These are phyloP conservation scores for Kockovaella imperatae DNA, from an alignment of 768 basidiomycete genomes.

Conservation along the genomic window DNA sequence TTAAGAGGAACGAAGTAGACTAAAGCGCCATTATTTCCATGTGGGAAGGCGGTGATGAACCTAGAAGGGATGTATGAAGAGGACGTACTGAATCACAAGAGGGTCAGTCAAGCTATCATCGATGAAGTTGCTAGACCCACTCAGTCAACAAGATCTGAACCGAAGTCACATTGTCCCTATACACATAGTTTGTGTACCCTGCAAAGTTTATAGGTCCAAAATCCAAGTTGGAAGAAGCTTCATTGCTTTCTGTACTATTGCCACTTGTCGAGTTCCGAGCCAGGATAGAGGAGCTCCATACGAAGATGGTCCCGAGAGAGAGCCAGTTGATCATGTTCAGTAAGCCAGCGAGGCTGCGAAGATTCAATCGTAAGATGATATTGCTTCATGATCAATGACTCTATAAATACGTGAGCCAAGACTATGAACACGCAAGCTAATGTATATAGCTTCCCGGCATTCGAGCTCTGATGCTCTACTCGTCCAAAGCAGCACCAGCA, in stretches of 20 bases:
- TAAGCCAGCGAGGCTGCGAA: too few relatives aligned
- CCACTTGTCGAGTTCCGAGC: not conserved
- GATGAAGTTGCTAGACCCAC: slow-evolving; percentile 12
- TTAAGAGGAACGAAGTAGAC: slow-evolving; percentile 47
- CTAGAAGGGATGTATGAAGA: slow-evolving; percentile 36
- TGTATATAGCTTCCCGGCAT: too few relatives aligned
- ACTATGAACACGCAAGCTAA: too few relatives aligned
- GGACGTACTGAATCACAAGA: slow-evolving; percentile 5
- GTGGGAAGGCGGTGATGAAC: slow-evolving; percentile 49
- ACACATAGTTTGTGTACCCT: slow-evolving; percentile 50
- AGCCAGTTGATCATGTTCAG: too few relatives aligned
- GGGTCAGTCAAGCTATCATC: not conserved
- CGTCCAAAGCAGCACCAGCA: too few relatives aligned
- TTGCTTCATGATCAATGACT: too few relatives aligned
- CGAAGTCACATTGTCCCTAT: slow-evolving; percentile 47
- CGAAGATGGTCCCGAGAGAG: too few relatives aligned
- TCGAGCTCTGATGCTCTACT: too few relatives aligned
- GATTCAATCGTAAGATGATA: too few relatives aligned
- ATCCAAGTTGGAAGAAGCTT: slow-evolving; percentile 3
- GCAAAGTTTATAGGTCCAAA: slow-evolving; percentile 39
- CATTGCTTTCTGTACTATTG: not conserved
- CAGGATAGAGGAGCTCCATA: too few relatives aligned
- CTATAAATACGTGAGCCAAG: too few relatives aligned
- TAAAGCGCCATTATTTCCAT: slow-evolving; percentile 49
- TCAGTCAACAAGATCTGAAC: slow-evolving; percentile 48